phyloP scores from a whole-genome alignment of 2,329 filamentous ascomycete species.

The Verticillium tricorpus region DNA sequence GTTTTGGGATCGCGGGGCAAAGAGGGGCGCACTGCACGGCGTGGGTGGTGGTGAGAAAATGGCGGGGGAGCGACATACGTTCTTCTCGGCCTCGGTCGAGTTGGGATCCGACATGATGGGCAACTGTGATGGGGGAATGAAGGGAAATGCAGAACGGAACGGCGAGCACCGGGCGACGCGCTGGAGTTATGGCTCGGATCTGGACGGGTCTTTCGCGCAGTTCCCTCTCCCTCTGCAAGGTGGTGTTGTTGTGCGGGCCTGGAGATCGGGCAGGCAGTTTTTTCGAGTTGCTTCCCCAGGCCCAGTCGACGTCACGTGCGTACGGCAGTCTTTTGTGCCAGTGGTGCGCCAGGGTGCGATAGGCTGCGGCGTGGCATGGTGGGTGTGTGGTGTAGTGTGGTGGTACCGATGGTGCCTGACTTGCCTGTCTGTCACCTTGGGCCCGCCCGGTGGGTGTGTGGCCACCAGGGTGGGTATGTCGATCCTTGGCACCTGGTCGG shows the following conservation, averaged over 20 bases:
- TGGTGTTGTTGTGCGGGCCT: not conserved
- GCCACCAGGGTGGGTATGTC: not conserved
- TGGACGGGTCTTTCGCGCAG: not conserved
- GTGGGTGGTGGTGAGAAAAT: slow-evolving; percentile 3
- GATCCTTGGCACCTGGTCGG: not conserved
- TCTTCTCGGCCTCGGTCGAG: slow-evolving; percentile 96
- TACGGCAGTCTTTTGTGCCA: not conserved
- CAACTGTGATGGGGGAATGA: not conserved
- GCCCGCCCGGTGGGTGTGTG: not conserved
- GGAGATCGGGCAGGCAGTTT: not conserved
- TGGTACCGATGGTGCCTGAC: too few species aligned
- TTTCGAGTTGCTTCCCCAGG: not conserved
- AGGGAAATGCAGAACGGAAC: not conserved
- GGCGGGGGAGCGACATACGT: slow-evolving; percentile 44
- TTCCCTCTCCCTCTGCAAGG: not conserved
- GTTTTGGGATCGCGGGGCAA: slow-evolving; percentile 12
- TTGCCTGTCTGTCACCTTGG: not conserved
- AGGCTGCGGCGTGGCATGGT: too few species aligned
- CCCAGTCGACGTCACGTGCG: not conserved
- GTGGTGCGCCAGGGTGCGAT: too few species aligned
- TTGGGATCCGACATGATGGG: slow-evolving; percentile 80
- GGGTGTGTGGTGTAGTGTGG: too few species aligned
- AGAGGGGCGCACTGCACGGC: slow-evolving; percentile 4
- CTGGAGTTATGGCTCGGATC: not conserved
- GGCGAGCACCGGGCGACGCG: not conserved